phyloP scores from a whole-genome alignment of 768 basidiomycete genomes.

The Russula foetens region DNA sequence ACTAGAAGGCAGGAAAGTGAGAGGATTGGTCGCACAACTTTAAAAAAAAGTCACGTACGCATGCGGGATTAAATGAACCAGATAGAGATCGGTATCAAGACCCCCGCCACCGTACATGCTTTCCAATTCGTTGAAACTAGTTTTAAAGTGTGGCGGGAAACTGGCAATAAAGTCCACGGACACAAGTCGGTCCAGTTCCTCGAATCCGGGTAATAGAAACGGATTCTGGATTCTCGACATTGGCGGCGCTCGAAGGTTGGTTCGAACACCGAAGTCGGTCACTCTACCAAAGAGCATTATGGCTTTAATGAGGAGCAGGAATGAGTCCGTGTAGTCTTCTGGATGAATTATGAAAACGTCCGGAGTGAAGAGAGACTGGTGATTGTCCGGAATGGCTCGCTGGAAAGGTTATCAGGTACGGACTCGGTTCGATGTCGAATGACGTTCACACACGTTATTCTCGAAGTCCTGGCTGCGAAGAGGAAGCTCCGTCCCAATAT shows the following conservation, averaged over 20 bases:
- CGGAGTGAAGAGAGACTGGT: constrained; percentile 58
- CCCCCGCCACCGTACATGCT: constrained; percentile 43
- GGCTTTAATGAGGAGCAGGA: constrained; percentile 72
- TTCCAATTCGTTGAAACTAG: constrained; percentile 54
- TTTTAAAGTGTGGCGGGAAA: constrained; percentile 60
- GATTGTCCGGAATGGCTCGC: constrained; percentile 58
- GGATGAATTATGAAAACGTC: constrained; percentile 66
- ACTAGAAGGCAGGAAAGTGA: constrained; percentile 31
- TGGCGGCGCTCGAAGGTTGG: constrained; percentile 58
- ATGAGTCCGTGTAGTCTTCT: constrained; percentile 74
- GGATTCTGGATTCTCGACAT: constrained; percentile 70
- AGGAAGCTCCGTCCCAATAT: constrained; percentile 79
- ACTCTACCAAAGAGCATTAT: constrained; percentile 81
- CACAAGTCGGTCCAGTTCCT: constrained; percentile 61
- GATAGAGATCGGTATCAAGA: constrained; percentile 76
- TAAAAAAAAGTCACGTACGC: constrained; percentile 46
- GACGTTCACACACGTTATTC: constrained; percentile 43
- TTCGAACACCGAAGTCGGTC: constrained; percentile 77
- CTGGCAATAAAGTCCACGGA: constrained; percentile 58
- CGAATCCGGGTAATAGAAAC: constrained; percentile 57
- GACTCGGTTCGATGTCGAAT: background rate
- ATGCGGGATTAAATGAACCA: constrained; percentile 81
- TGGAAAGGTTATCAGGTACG: constrained; percentile 25
- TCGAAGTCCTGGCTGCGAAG: constrained; percentile 71
- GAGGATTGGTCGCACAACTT: constrained; percentile 16